These are phyloP conservation scores for Nidula niveotomentosa DNA, from an alignment of 1,284 basidiomycete genomes.

Conservation along the genomic window DNA sequence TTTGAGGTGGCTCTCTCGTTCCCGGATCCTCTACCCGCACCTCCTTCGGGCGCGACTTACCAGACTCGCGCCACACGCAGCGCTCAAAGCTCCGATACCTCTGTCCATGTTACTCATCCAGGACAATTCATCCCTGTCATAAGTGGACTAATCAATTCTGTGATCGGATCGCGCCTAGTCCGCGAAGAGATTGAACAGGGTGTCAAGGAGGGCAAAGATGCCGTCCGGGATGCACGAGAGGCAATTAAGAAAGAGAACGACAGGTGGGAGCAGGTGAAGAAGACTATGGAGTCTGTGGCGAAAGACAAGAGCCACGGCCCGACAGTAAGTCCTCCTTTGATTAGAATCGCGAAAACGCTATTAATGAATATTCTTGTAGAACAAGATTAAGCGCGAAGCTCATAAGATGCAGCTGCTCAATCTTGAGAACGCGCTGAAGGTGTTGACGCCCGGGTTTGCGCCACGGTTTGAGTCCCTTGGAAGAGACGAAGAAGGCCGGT, in stretches of 20 bases:
- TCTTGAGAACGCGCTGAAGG: constrained; percentile 38
- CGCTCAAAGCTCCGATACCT: constrained; percentile 14
- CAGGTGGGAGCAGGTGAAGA: constrained; percentile 30
- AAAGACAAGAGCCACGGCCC: constrained; percentile 19
- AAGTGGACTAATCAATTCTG: constrained; percentile 51
- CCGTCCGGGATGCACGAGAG: constrained; percentile 48
- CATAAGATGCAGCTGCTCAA: constrained; percentile 36
- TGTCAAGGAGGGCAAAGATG: constrained; percentile 50
- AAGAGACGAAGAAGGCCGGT: constrained; percentile 47
- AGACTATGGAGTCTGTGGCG: constrained; percentile 9
- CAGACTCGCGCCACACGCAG: constrained; percentile 38
- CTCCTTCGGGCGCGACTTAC: constrained; percentile 29
- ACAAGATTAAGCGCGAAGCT: constrained; percentile 25
- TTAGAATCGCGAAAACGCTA: not conserved
- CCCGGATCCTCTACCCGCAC: constrained; percentile 56
- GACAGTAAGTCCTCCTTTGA: constrained; percentile 17
- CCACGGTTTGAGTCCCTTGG: constrained; percentile 50
- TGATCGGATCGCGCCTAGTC: constrained; percentile 43
- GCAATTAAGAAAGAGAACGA: constrained; percentile 41
- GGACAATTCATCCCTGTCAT: constrained; percentile 69
- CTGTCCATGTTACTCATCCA: constrained; percentile 39
- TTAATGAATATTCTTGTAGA: constrained; percentile 1
- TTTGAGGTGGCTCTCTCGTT: constrained; percentile 25
- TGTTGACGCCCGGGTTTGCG: constrained; percentile 33
- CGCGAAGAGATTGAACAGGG: constrained; percentile 60